Percentiles rank a stretch among this genome's conserved stretches.
phyloP scores from a whole-genome alignment of 768 basidiomycete species.

The Rhodocollybia butyracea region DNA sequence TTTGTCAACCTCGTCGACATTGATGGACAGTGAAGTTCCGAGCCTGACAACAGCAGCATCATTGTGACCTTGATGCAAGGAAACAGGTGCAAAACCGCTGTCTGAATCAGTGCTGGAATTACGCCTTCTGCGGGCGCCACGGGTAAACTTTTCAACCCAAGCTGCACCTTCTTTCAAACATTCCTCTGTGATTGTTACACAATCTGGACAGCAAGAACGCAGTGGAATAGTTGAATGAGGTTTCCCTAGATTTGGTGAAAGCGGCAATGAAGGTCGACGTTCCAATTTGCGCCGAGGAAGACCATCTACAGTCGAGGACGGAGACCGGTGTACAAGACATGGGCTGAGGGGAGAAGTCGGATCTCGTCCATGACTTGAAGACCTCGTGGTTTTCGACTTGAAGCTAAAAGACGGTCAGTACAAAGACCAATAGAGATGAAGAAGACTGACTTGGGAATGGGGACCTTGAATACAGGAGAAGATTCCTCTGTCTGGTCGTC shows the following conservation, averaged over 20 bases:
- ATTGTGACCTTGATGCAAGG: slow-evolving; percentile 2
- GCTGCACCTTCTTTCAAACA: slow-evolving; percentile 49
- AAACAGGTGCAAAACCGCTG: slow-evolving; percentile 26
- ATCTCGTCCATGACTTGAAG: slow-evolving; percentile 37
- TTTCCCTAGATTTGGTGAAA: slow-evolving; percentile 31
- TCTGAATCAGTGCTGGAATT: slow-evolving; percentile 33
- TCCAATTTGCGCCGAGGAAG: slow-evolving; percentile 10
- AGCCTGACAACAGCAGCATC: slow-evolving; percentile 13
- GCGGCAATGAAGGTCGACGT: slow-evolving; percentile 30
- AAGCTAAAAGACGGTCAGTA: slow-evolving; percentile 28
- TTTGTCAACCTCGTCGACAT: slow-evolving; percentile 65
- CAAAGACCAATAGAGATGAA: slow-evolving; percentile 3
- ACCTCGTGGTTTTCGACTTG: slow-evolving; percentile 34
- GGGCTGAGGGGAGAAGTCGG: slow-evolving; percentile 38
- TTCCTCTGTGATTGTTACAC: slow-evolving; percentile 56
- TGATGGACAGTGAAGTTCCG: slow-evolving; percentile 33
- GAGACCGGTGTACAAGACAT: slow-evolving; percentile 51
- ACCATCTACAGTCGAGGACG: slow-evolving; percentile 15
- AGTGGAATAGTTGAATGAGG: slow-evolving; percentile 57
- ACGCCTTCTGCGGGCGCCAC: slow-evolving; percentile 58
- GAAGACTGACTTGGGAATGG: slow-evolving; percentile 53
- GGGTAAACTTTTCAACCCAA: slow-evolving; percentile 64
- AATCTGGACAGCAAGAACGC: slow-evolving; percentile 68
- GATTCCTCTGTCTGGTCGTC: slow-evolving; percentile 11
- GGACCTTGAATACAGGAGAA: slow-evolving; percentile 48